Conservation (phyloP, 2,329 filamentous ascomycete genomes). For the Fusarium vanettenii region DNA sequence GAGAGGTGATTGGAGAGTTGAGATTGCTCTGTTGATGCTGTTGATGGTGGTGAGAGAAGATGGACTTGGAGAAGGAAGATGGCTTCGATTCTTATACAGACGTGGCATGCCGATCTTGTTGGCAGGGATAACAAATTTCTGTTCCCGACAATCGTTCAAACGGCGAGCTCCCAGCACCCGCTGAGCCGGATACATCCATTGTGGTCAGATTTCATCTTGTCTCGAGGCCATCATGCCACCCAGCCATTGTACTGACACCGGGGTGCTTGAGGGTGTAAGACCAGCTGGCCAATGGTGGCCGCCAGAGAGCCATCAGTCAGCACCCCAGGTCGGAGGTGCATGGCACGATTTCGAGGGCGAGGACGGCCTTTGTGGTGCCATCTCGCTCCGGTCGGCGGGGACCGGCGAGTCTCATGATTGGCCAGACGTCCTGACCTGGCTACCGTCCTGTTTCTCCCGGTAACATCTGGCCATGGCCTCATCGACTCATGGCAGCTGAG, state of each 20-base stretch:
- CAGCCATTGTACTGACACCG: conserved; percentile 23
- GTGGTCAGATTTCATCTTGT: conserved; percentile 44
- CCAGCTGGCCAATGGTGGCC: conserved; percentile 28
- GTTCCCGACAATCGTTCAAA: conserved; percentile 28
- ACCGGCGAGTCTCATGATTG: conserved; percentile 41
- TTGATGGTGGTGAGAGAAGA: conserved; percentile 37
- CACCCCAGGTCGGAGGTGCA: conserved; percentile 32
- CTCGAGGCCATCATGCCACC: conserved; percentile 42
- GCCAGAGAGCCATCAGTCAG: conserved; percentile 29
- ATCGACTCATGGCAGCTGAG: conserved; percentile 34
- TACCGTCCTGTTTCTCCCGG: conserved; percentile 42
- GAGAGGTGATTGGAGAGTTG: conserved; percentile 33
- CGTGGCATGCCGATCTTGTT: conserved; percentile 24
- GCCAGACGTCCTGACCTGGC: conserved; percentile 19
- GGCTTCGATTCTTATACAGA: conserved; percentile 41
- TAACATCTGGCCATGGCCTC: conserved; percentile 32
- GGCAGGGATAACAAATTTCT: conserved; percentile 18
- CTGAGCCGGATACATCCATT: conserved; percentile 38
- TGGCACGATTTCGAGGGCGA: conserved; percentile 41
- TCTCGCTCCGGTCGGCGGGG: conserved; percentile 41
- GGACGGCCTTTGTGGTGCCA: conserved; percentile 39
- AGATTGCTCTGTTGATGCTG: conserved; percentile 32
- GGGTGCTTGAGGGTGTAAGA: conserved; percentile 18
- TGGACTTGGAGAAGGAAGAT: conserved; percentile 28
- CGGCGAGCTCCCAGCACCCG: conserved; percentile 41